These are phyloP conservation scores for Hansenula sp. DNA, from an alignment of 1,139 yeast genomes.

Conservation along the genomic window DNA sequence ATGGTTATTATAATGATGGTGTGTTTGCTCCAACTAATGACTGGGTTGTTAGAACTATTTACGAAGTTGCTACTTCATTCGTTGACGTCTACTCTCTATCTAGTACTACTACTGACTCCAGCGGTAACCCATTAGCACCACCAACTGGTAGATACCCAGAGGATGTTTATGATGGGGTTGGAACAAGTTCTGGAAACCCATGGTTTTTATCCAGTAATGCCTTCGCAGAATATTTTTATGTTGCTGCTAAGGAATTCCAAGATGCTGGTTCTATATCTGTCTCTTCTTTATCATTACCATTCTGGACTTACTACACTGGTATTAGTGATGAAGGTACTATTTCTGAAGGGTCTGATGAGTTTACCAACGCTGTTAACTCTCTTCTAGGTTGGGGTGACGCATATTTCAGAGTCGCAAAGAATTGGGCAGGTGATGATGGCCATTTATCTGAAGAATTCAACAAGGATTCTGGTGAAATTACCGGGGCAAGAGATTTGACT, in stretches of 20 bases:
- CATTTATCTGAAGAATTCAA: constrained; percentile 83
- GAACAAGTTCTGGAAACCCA: constrained; percentile 75
- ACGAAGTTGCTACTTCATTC: constrained; percentile 3
- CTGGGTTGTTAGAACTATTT: constrained; percentile 29
- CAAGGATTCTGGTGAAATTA: constrained; percentile 70
- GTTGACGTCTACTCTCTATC: constrained; percentile 44
- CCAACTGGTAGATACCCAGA: constrained; percentile 90
- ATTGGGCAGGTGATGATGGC: constrained; percentile 61
- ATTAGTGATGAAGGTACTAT: constrained; percentile 13
- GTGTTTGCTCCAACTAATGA: constrained; percentile 58
- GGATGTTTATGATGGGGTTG: constrained; percentile 78
- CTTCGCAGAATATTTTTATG: constrained; percentile 45
- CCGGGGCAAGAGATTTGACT: constrained; percentile 78
- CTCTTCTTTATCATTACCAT: constrained; percentile 17
- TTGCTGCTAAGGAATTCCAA: constrained; percentile 18
- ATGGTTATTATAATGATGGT: constrained; percentile 31
- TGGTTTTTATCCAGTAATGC: constrained; percentile 87
- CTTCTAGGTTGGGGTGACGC: constrained; percentile 62
- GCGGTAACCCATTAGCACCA: constrained; percentile 44
- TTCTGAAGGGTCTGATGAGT: constrained; percentile 42
- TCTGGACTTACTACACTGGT: constrained; percentile 14
- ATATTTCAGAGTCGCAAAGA: constrained; percentile 64
- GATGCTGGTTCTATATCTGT: constrained; percentile 19
- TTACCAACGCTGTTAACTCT: constrained; percentile 35
- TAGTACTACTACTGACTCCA: constrained; percentile 49